phyloP scores from a whole-genome alignment of 352 stramenopile genomes.

The Globisporangium perplexum region DNA sequence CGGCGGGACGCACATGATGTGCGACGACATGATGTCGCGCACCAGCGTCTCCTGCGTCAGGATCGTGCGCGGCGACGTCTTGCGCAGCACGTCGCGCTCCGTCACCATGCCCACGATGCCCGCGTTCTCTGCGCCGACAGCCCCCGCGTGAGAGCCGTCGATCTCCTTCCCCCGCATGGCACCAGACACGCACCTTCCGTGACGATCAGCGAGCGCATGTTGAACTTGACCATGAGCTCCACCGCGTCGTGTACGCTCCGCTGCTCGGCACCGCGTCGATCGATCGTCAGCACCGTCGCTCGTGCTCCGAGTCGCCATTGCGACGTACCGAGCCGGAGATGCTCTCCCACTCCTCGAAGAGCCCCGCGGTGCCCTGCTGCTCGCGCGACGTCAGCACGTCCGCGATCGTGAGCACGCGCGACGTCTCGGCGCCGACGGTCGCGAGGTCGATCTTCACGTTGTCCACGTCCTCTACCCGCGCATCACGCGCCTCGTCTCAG shows the following conservation, averaged over 20 bases:
- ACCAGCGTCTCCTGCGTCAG: conserved; percentile 46
- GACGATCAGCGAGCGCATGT: conserved; percentile 78
- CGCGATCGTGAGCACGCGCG: conserved; percentile 65
- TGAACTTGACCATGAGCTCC: conserved; percentile 70
- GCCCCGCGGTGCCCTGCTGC: conserved; percentile 22
- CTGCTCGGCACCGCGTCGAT: conserved; percentile 18
- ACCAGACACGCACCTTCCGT: conserved; percentile 37
- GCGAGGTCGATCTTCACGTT: conserved; percentile 43
- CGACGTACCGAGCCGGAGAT: conserved; percentile 44
- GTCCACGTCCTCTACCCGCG: conserved; percentile 10
- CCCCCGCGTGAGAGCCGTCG: too few relatives aligned
- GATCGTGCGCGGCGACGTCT: conserved; percentile 52
- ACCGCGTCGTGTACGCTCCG: conserved; percentile 74
- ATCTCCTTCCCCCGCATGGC: not conserved
- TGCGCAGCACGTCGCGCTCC: conserved; percentile 77
- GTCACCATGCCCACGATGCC: conserved; percentile 82
- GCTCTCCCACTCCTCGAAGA: conserved; percentile 79
- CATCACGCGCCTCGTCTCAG: not conserved
- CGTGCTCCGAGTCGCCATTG: not conserved
- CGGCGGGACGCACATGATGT: conserved; percentile 83
- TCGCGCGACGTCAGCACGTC: conserved; percentile 63
- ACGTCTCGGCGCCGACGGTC: conserved; percentile 53
- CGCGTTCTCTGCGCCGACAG: conserved; percentile 23
- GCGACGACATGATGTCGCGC: conserved; percentile 78
- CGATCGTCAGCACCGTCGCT: not conserved